phyloP scores from a whole-genome alignment of 495 filamentous ascomycete species.

The Penicillium lividum region DNA sequence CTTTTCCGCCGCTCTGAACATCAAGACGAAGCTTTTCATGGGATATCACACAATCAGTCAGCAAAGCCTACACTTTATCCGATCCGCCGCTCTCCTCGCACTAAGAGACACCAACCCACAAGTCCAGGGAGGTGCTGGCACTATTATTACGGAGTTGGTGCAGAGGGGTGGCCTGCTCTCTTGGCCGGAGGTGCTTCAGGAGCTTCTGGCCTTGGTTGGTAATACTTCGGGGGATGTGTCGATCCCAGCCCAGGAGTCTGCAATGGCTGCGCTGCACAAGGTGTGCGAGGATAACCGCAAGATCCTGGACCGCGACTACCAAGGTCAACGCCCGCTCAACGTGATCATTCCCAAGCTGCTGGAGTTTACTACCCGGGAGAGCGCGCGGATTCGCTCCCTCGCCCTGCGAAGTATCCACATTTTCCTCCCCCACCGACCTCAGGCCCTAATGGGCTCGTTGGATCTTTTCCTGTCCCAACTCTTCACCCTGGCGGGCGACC shows the following conservation, averaged over 20 bases:
- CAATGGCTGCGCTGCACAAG: conserved; percentile 88
- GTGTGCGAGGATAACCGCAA: conserved; percentile 96
- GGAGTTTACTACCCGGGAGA: conserved; percentile 73
- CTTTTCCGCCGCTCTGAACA: conserved; percentile 83
- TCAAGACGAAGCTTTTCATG: conserved; percentile 87
- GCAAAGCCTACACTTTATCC: conserved; percentile 69
- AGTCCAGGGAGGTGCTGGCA: conserved; percentile 87
- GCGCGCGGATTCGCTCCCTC: conserved; percentile 71
- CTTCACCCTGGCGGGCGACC: conserved; percentile 76
- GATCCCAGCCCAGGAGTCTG: conserved; percentile 79
- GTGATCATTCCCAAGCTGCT: conserved; percentile 91
- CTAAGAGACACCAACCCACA: conserved; percentile 79
- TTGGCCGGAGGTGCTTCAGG: conserved; percentile 87
- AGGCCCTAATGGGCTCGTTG: conserved; percentile 72
- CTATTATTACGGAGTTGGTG: conserved; percentile 93
- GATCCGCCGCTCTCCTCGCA: conserved; percentile 71
- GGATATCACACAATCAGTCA: conserved; percentile 71
- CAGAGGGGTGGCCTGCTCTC: conserved; percentile 78
- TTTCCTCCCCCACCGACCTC: conserved; percentile 79
- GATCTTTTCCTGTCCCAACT: conserved; percentile 78
- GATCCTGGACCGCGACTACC: conserved; percentile 79
- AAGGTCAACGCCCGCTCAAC: conserved; percentile 81
- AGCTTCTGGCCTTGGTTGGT: conserved; percentile 72
- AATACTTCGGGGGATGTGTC: conserved; percentile 69
- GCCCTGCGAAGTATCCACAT: conserved; percentile 85